Base-by-base conservation (phyloP, 441 rosid genomes). In the Rhodomyrtus psidioides region DNA sequence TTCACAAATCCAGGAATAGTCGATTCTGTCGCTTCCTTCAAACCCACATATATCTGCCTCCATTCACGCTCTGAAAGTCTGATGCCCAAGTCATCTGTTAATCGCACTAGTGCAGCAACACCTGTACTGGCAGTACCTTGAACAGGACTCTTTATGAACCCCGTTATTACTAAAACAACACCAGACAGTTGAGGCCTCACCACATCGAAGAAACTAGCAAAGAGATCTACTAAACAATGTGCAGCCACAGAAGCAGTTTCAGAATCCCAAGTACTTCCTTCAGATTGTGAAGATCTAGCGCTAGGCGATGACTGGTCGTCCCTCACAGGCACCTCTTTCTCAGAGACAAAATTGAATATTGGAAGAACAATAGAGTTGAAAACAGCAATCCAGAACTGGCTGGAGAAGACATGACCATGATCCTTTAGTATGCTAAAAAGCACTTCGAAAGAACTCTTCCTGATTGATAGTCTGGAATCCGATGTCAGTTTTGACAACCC, bases 371-470 rank as follows among this genome's bases (percentile, higher is more conserved):
- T 91, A 83, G 94, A 92, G 82, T 88, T 88, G 88, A 93, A 93
- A 91, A 97, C 89, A 70, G 90, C 91, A 60, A 85, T 84, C 98
- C 97, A 96, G 89, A 96, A 94, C 54, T 93, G 87, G 57, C 83
- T 90, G 42, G 99, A 94, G 92, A 96, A 97, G 70, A 95, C 94
- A 91, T 94, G 97, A 84, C 99, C 99, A 82, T 97, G 99, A 90
- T 97, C 99, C 91, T 93, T 95, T n/a, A 97, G 92, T 89, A 97
- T 96, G 89, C 95, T 93, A 86, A 97, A 97, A 88, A 97, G 97
- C 83, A 97, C 97, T 93, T 97, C 97, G 90, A 95, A 88, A 53
- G 99, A 91, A 92, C 97, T 95, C 93, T 93, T 96, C 84, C 96
- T 94, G 86, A 97, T 97, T 81, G 96, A 91, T 83, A 91, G 88